Conservation (phyloP, 331 rosid species). For the Pyrus hybrid region DNA sequence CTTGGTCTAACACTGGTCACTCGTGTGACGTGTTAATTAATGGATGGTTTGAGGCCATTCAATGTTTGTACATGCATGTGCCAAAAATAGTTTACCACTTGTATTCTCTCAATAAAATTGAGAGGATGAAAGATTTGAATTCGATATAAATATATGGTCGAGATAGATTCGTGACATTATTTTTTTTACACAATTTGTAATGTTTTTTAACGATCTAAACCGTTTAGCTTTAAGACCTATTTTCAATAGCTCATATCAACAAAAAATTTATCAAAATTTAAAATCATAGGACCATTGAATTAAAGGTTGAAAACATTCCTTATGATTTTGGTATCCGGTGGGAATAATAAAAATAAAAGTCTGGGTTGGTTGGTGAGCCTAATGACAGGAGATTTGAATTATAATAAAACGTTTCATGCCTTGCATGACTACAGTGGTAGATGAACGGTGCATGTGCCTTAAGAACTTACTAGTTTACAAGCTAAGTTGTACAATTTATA, state of each 20-base stretch:
- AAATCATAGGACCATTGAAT: too few species aligned
- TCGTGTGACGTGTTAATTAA: background rate
- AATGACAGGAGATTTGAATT: background rate
- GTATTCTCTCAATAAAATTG: background rate
- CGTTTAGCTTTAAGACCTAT: accelerated
- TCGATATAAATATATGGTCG: too few species aligned
- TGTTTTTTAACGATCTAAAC: too few species aligned
- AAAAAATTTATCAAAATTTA: too few species aligned
- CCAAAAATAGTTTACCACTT: background rate
- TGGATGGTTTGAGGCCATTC: constrained; percentile 3
- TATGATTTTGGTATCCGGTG: background rate
- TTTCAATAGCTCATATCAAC: too few species aligned
- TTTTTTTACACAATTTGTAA: too few species aligned
- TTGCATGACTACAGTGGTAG: background rate
- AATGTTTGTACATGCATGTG: background rate
- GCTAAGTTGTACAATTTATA: background rate
- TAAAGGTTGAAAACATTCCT: background rate
- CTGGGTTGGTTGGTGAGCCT: background rate
- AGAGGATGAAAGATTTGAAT: background rate
- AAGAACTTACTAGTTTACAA: background rate
- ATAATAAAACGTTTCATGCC: background rate
- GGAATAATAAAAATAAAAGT: background rate
- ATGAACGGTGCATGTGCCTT: background rate
- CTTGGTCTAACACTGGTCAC: background rate
- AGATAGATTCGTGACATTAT: too few species aligned